These are phyloP conservation scores for Beauveria asiatica DNA, from an alignment of 2,329 filamentous ascomycete species.

Conservation along the genomic window DNA sequence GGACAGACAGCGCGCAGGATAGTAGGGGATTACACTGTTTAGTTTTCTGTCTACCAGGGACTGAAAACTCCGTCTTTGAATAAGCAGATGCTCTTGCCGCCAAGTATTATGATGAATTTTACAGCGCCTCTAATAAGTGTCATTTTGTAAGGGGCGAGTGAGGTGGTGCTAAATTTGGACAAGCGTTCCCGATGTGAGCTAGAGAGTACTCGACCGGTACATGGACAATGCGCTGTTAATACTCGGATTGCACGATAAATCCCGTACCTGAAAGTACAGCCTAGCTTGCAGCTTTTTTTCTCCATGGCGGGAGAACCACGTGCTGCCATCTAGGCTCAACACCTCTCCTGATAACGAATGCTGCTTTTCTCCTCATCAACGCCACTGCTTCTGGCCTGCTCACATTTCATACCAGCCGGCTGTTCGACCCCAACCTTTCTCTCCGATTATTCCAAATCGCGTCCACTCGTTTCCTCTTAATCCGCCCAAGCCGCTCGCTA, in stretches of 20 bases:
- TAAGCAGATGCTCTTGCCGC: neutral
- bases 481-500: slow-evolving; percentile 2
- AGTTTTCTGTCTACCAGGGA: no score
- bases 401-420: neutral
- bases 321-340: neutral
- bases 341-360: slow-evolving; percentile 4
- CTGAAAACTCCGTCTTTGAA: neutral
- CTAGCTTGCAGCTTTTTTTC: slow-evolving; percentile 1
- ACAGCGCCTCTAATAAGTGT: neutral
- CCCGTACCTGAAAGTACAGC: neutral
- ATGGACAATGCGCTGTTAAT: neutral
- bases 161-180: slow-evolving; percentile 4
- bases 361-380: slow-evolving; percentile 2
- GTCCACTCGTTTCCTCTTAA: slow-evolving; percentile 7
- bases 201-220: neutral
- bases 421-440: neutral
- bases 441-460: neutral
- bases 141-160: neutral
- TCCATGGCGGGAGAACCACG: slow-evolving; percentile 3
- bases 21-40: neutral
- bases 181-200: neutral
- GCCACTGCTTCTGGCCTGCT: neutral
- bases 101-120: neutral
- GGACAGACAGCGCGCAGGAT: neutral
- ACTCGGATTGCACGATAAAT: neutral